Evolutionary conservation across 2,329 filamentous ascomycete species (phyloP), one percentile per base, ranked within the genome.

Genomic region (Davidsoniella australis): DNA sequence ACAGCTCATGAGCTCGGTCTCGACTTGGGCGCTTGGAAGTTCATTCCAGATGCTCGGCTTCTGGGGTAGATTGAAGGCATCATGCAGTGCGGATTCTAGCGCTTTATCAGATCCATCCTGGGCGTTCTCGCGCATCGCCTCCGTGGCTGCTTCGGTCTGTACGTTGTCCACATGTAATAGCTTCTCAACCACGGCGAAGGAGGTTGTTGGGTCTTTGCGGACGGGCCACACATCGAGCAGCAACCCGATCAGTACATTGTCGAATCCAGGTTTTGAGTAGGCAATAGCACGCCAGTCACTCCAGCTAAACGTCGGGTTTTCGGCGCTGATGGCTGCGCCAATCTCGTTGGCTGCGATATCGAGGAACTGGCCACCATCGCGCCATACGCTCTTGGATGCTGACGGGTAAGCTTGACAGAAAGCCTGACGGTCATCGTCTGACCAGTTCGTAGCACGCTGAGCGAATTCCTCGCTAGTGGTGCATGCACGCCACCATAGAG

Each of bases 331-430:
- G n/a, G 43, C 42, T 3, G 43, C 20, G 23, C 50, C 50, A 26
- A 52, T 52, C 29, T 52, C 50, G 24, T 52, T 52, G 39, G 50
- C 37, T 6, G 50, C 50, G 42, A 52, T 49, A 17, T 52, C 50
- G 9, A 52, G 40, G n/a, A 49, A 52, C 42, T 49, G 50, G 12
- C 47, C 50, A 17, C 50, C 50, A 20, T 17, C 20, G 14, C 50
- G 37, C 50, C 50, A 52, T 24, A 44, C 17, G 16, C 26, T 46
- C 9, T 44, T 42, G 1, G 42, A n/a, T 0, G 43, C 37, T 14
- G 43, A 43, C 5, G 50, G 50, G 40, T 52, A 52, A 10, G 43
- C 39, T n/a, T 40, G 38, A 10, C 50, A 52, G 23, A 52, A 52
- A 1, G 26, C 47, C 14, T 16, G 16, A 5, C 12, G 41, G 12